Conservation (phyloP, 208 protist species). For the Crithidia fasciculata region DNA sequence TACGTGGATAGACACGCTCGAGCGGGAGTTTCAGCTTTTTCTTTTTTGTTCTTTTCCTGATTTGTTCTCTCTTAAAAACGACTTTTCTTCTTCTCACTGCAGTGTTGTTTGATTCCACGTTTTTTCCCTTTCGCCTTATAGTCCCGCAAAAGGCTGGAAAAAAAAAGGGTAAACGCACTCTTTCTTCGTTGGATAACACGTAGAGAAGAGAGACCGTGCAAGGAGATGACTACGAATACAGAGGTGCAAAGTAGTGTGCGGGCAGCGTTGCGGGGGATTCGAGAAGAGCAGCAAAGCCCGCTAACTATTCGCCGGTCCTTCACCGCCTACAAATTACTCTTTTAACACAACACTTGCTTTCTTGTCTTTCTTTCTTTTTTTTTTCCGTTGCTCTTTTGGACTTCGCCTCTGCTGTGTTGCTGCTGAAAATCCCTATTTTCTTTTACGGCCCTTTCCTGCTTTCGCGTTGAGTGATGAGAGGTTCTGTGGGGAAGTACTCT, state of each 20-base stretch:
- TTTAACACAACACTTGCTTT: not conserved
- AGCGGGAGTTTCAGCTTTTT: not conserved
- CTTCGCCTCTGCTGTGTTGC: too few species aligned
- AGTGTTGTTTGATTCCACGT: not conserved
- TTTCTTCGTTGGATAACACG: too few species aligned
- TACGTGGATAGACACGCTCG: not conserved
- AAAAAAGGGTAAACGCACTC: too few species aligned
- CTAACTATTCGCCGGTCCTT: too few species aligned
- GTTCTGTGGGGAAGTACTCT: constrained; percentile 16
- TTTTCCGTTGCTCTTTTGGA: not conserved
- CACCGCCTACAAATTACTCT: too few species aligned
- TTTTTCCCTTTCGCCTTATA: not conserved
- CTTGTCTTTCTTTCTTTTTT: not conserved
- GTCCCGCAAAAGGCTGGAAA: not conserved
- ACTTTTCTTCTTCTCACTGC: not conserved
- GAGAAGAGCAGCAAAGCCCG: too few species aligned
- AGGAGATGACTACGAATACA: too few species aligned
- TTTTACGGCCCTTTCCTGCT: not conserved
- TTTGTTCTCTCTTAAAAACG: too few species aligned
- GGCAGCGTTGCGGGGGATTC: not conserved
- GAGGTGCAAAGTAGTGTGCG: too few species aligned
- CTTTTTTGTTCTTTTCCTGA: not conserved
- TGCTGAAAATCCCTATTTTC: too few species aligned
- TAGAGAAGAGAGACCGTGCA: too few species aligned
- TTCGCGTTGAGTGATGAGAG: constrained; percentile 10